Evolutionary conservation across 1,284 basidiomycete species (phyloP).

Genomic region (Cutaneotrichosporon sp.): DNA sequence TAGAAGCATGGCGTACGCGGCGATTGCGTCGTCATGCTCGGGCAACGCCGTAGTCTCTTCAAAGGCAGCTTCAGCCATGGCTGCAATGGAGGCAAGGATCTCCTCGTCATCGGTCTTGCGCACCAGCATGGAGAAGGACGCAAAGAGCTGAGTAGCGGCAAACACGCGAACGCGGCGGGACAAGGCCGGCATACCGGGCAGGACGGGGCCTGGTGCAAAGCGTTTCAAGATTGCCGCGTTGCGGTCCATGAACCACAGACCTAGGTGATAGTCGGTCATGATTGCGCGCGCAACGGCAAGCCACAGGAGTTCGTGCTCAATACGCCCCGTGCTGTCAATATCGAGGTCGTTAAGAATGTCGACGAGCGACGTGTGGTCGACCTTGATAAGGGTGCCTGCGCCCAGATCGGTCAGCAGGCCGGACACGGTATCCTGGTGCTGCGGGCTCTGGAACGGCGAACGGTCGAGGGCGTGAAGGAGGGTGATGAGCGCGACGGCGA

Average conservation of each 20-base stretch:
- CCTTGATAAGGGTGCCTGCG: conserved; percentile 26
- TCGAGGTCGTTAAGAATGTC: conserved; percentile 15
- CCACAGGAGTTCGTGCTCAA: conserved; percentile 40
- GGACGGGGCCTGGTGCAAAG: conserved; percentile 28
- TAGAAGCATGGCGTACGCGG: conserved; percentile 17
- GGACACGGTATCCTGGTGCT: conserved; percentile 24
- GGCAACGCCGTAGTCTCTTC: background rate
- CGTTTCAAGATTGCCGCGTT: conserved; percentile 22
- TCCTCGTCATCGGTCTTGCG: conserved; percentile 7
- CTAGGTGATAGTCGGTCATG: conserved; percentile 14
- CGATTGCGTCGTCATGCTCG: conserved; percentile 14
- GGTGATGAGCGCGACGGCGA: conserved; percentile 26
- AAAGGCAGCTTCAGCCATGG: conserved; percentile 6
- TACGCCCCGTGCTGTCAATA: conserved; percentile 13
- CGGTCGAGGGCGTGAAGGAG: conserved; percentile 30
- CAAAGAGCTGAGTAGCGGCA: conserved; percentile 20
- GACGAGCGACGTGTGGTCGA: conserved; percentile 20
- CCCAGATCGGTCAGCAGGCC: conserved; percentile 25
- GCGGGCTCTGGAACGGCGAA: conserved; percentile 14
- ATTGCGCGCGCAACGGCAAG: conserved; percentile 25
- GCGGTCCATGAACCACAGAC: conserved; percentile 27
- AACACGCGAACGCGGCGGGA: conserved; percentile 26
- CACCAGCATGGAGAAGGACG: conserved; percentile 21
- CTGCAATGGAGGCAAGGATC: conserved; percentile 4
- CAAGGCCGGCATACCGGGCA: conserved; percentile 29